Evolutionary conservation across 371 early-diverging fungal genomes (phyloP).

Genomic region (Syncephalastrum contaminatum): DNA sequence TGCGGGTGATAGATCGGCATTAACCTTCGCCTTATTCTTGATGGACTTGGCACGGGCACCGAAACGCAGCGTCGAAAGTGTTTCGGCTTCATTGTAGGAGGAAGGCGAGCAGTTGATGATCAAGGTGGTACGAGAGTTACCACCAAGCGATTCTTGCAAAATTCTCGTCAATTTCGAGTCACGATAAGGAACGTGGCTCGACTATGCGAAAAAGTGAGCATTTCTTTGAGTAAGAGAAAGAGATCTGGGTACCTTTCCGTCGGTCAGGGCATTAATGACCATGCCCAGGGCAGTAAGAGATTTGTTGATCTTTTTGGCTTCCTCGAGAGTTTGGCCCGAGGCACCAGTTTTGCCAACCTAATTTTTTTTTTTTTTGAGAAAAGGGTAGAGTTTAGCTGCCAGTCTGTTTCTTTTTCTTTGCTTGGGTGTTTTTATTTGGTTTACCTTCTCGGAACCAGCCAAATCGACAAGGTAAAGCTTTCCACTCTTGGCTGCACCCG

Average conservation of each 20-base stretch:
- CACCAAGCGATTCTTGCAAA: conserved; percentile 97
- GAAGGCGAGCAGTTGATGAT: conserved; percentile 97
- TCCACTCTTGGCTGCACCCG: conserved; percentile 85
- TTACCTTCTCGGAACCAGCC: conserved; percentile 97
- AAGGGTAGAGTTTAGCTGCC: background rate
- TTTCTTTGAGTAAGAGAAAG: conserved; percentile 10
- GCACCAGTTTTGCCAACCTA: conserved; percentile 95
- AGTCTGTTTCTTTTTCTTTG: too few species aligned
- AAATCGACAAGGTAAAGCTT: conserved; percentile 97
- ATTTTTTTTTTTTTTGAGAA: background rate
- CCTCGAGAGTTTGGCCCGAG: conserved; percentile 96
- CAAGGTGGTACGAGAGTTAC: conserved; percentile 94
- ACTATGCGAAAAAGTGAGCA: conserved; percentile 40
- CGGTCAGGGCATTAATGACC: conserved; percentile 97
- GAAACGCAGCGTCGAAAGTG: conserved; percentile 93
- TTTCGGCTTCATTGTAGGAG: conserved; percentile 95
- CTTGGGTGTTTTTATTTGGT: too few species aligned
- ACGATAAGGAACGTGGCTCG: conserved; percentile 96
- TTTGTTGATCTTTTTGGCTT: conserved; percentile 99
- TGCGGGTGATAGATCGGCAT: conserved; percentile 87
- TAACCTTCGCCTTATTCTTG: conserved; percentile 98
- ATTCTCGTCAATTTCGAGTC: conserved; percentile 99
- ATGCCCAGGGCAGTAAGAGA: conserved; percentile 96
- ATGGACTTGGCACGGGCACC: conserved; percentile 97
- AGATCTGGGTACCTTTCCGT: conserved; percentile 65